Evolutionary conservation across 805 yeast species (phyloP).

Genomic region (Lachancea lanzarotensis): DNA sequence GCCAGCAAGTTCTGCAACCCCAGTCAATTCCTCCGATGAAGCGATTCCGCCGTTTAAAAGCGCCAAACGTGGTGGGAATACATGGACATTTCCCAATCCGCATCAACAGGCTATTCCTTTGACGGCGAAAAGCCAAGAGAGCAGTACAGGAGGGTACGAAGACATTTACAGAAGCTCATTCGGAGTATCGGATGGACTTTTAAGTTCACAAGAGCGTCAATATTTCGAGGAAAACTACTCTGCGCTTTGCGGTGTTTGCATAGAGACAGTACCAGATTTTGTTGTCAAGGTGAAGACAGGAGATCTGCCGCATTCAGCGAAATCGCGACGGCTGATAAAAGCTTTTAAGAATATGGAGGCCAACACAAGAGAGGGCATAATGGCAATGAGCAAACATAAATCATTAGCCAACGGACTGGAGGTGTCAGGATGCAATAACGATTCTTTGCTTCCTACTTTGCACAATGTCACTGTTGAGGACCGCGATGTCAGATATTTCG

Average conservation of each 20-base stretch:
- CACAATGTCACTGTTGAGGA: background rate
- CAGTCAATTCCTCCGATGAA: slow-evolving; percentile 3
- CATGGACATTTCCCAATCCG: background rate
- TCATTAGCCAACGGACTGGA: slow-evolving; percentile 1
- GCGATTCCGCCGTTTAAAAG: background rate
- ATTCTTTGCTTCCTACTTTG: background rate
- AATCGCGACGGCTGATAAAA: slow-evolving; percentile 10
- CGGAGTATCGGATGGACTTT: slow-evolving; percentile 11
- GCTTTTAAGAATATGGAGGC: slow-evolving; percentile 14
- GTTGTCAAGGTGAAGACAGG: slow-evolving; percentile 6
- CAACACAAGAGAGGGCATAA: slow-evolving; percentile 14
- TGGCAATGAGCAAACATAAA: slow-evolving; percentile 25
- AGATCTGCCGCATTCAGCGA: slow-evolving; percentile 17
- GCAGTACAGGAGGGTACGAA: background rate
- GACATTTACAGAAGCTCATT: slow-evolving; percentile 4
- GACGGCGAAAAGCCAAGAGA: slow-evolving; percentile 1
- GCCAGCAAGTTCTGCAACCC: slow-evolving; percentile 1
- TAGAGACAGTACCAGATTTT: slow-evolving; percentile 23
- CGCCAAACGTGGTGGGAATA: background rate
- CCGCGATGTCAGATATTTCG: background rate
- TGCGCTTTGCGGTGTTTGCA: slow-evolving; percentile 17
- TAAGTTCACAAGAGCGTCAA: slow-evolving; percentile 17
- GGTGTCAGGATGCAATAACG: background rate
- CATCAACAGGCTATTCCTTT: background rate
- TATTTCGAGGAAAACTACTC: slow-evolving; percentile 21